Base-by-base conservation (phyloP, 768 basidiomycete genomes). In the Calocera cornea region DNA sequence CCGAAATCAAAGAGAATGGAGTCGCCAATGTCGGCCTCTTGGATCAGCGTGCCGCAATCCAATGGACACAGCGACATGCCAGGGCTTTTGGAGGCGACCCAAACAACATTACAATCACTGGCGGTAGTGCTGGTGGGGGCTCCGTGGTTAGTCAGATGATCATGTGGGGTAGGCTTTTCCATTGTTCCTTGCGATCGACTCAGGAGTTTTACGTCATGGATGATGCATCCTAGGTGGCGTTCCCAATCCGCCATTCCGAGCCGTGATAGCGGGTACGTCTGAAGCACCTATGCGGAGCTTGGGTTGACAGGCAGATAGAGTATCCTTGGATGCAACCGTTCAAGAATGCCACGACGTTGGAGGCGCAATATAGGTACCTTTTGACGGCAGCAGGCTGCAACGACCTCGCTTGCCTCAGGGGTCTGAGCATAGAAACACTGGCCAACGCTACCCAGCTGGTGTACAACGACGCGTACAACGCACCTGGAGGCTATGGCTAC, bases 21-120 rank as follows among this genome's bases (percentile, higher is more conserved):
- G 65, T 64, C 34, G 68, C 71, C 27, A 72, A 72, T 40, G 71
- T 66, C 10, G 72, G 72, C 2, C 64, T 72, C 5, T 66, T 68
- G 11, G 72, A 72, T 60, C 70, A 71, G 64, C 68, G 70, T 29
- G 69, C 69, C 1, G 63, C 72, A 0, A 63, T 72, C 33, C 66
- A 69, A 27, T 72, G 72, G 72, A 34, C 70, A 17, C 66, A 67
- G 29, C 66, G 67, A 54, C 66, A 71, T 54, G 70, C 71, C 1
- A 24, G 63, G 0, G 54, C 34, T 0, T 72, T 72, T 41, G 70
- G 70, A 24, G 72, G 72, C 0, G 69, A 72, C 34, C 70, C 70
- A 1, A 34, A 64, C 1, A 70, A 68, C 65, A 67, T 72, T 14
- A 71, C 71, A 16, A 70, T 71, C 36, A 50, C 67, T 12, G 70